Base-by-base conservation (phyloP, 2,329 filamentous ascomycete genomes). In the Paecilomyces sp. region DNA sequence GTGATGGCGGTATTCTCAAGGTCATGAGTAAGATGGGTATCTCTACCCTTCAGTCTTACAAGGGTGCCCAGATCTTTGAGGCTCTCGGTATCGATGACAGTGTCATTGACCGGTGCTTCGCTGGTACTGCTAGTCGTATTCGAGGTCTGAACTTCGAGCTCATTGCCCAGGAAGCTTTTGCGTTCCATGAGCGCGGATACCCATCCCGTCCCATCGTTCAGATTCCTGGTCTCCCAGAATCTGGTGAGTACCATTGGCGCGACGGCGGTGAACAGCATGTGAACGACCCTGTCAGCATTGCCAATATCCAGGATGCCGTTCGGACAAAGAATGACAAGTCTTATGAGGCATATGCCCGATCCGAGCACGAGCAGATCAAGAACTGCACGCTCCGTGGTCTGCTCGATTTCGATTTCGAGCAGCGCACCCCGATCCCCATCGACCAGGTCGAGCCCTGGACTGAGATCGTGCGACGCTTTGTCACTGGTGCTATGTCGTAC, bases 21-120 rank as follows among this genome's bases (percentile, higher is more conserved):
- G 93, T 97, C 74, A 97, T 97, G 93, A 94, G 89, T 75, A 97
- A 97, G 83, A 97, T 97, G 93, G 93, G 93, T 80, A 97, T 97
- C 65, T 97, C 93, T 6, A 97, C 93, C 33, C 82, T 97, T 54
- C 91, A 93, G 71, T 93, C 89, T 66, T 97, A 97, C 82, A 97
- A 97, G 82, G 93, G 93, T 71, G 93, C 93, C 59, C 93, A 97
- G 80, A 97, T 97, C 65, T 97, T 97, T 67, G 93, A 97, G 75
- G 92, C 92, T 55, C 88, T 97, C 52, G 93, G 93, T 77, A 87
- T 97, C 34, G 92, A 97, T 70, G 92, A 96, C 74, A 83, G 84
- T 22, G 92, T 97, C 54, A 90, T 97, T 57, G 92, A 97, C 73
- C 88, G 91, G 67, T 97, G 92, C 82, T 97, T 97, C 80, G 88